Base-by-base conservation (phyloP, 345 rosid genomes). In the Eucalyptus erythrocorys region DNA sequence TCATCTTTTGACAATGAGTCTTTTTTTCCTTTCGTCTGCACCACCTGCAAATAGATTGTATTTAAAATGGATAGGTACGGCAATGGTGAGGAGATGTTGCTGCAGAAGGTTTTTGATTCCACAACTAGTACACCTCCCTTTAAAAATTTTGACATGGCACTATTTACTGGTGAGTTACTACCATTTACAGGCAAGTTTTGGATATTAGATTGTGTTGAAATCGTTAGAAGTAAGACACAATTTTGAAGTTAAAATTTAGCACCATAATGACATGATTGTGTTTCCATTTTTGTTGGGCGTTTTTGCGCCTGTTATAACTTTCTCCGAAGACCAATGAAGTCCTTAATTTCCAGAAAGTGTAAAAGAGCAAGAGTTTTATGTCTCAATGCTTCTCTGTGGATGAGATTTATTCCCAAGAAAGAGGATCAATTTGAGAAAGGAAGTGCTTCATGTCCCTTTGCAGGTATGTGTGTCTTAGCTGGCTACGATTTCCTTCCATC, bases 401-500 rank as follows among this genome's bases (percentile, higher is more conserved):
- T 43, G 27, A 87, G 68, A 53, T 61, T 48, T 86, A 21, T 42
- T 76, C 47, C 80, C 22, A 13, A 76, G 26, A 76, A 76, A 40
- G 47, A 57, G 40, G 37, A 87, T 47, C 48, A 71, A 50, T 71
- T 43, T 47, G 50, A 87, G 17, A 37, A 76, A 3, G n/a, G 26
- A 68, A 40, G 48, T 82, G 17, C 53, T 32, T 88, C 48, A 16
- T 61, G 88, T 30, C 68, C 59, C 85, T 85, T 49, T 86, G 53
- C 95, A 97, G 99, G 98, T 30, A 96, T 97, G 98, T 97, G 98
- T 88, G 97, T 96, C 86, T 88, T 97, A 90, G 97, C 98, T n/a
- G 97, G 98, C 59, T 97, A 99, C 88, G 99, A 97, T 93, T 97
- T 96, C 91, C 97, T 97, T 90, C 95, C 98, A 64, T 96, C 97